Conservation (phyloP, 2,329 filamentous ascomycete species). For the Penicillium hordei region DNA sequence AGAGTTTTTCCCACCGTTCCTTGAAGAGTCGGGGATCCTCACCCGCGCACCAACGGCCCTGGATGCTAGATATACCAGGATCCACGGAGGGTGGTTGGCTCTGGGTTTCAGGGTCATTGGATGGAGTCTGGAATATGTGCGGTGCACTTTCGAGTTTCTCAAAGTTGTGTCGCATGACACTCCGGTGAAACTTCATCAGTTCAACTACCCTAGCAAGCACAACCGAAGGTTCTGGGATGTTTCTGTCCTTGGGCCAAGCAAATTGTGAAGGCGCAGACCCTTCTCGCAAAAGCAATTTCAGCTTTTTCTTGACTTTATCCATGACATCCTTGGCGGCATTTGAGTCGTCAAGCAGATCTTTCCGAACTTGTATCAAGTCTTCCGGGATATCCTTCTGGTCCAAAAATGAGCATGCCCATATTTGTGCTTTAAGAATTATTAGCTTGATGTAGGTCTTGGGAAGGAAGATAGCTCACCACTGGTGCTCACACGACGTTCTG, state of each 20-base stretch:
- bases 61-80: conserved; percentile 68
- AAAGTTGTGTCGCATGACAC: conserved; percentile 94
- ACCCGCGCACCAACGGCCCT: conserved; percentile 91
- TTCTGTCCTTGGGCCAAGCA: conserved; percentile 82
- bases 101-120: conserved; percentile 14
- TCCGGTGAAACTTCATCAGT: conserved; percentile 94
- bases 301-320: conserved; percentile 99
- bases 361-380: conserved; percentile 85
- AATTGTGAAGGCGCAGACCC: conserved; percentile 95
- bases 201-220: conserved; percentile 91
- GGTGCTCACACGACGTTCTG: conserved; percentile 88
- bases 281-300: conserved; percentile 86
- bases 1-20: conserved; percentile 97
- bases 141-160: conserved; percentile 67
- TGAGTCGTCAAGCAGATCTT: conserved; percentile 93
- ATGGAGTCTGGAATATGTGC: conserved; percentile 58
- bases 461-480: conserved; percentile 54
- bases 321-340: conserved; percentile 99
- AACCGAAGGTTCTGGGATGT: conserved; percentile 89
- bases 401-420: conserved; percentile 87
- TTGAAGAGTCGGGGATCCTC: conserved; percentile 94
- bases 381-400: conserved; percentile 80
- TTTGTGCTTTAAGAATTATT: conserved; percentile 63
- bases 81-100: conserved; percentile 21
- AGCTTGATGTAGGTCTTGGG: conserved; percentile 9